Evolutionary conservation across 139 green algal genomes (phyloP).

Genomic region (Desmodesmus armatus): DNA sequence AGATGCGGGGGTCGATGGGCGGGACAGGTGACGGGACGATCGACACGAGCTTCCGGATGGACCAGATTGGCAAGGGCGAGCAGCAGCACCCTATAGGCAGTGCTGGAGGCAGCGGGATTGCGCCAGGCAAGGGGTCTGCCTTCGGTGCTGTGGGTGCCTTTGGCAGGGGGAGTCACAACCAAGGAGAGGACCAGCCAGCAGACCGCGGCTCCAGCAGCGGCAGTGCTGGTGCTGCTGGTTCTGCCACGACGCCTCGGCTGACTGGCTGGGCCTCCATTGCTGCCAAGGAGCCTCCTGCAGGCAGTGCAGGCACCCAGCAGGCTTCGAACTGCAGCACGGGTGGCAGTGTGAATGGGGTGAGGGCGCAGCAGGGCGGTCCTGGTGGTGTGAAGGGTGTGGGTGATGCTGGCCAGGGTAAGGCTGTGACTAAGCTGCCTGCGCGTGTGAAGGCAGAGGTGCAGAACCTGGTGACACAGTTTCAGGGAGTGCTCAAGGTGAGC

Average conservation of each 20-base stretch:
- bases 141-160: constrained; percentile 9
- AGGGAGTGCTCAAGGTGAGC: constrained; percentile 35
- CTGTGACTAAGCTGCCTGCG: background rate
- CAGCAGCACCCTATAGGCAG: background rate
- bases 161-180: too few species aligned
- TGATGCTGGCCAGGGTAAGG: background rate
- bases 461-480: constrained; percentile 1
- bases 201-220: background rate
- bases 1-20: background rate
- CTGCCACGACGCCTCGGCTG: background rate
- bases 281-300: constrained; percentile 9
- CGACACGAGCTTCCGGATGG: background rate
- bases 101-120: constrained; percentile 10
- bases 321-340: too few species aligned
- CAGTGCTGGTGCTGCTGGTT: background rate
- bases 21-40: background rate
- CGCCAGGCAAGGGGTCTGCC: background rate
- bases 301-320: background rate
- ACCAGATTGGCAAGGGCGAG: background rate
- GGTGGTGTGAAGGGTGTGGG: background rate
- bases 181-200: background rate
- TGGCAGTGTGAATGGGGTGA: background rate
- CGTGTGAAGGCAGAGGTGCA: constrained; percentile 27
- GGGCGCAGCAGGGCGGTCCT: constrained; percentile 17
- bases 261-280: constrained; percentile 43